Percentiles rank a stretch among this genome's conserved stretches.
Conservation (phyloP, 257 asterid genomes). For the Solanum habrochaites region DNA sequence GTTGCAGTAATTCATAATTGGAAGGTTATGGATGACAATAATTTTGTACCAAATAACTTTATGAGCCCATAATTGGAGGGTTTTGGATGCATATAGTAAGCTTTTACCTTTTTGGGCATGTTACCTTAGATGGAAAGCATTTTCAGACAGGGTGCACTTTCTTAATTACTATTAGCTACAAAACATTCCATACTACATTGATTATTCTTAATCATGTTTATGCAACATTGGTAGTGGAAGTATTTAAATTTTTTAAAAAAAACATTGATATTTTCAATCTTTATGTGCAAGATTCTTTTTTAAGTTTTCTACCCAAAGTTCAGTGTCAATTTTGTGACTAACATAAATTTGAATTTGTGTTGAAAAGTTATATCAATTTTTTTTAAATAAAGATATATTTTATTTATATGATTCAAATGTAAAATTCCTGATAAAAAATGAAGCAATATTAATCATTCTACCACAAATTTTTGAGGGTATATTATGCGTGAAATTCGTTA, state of each 20-base stretch:
- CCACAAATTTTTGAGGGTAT: background rate
- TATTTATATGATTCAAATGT: no score
- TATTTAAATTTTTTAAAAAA: background rate
- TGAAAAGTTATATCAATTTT: no score
- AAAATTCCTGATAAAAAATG: background rate
- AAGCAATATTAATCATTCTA: background rate
- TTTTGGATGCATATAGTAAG: background rate
- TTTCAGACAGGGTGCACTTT: background rate
- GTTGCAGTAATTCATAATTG: background rate
- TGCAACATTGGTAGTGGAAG: background rate
- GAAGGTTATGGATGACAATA: background rate
- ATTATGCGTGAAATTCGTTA: background rate
- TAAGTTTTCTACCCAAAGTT: background rate
- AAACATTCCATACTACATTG: no score
- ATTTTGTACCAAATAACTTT: background rate
- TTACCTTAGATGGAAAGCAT: background rate
- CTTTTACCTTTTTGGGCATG: background rate
- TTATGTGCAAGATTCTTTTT: background rate
- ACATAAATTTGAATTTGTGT: no score
- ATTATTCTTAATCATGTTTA: no score
- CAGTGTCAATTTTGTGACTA: background rate
- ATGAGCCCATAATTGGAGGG: background rate
- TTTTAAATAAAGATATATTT: no score
- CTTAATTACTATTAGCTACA: background rate
- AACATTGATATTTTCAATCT: background rate